These are phyloP conservation scores for Teratosphaeriaceae sp. DNA, from an alignment of 2,329 filamentous ascomycete genomes.

Conservation along the genomic window DNA sequence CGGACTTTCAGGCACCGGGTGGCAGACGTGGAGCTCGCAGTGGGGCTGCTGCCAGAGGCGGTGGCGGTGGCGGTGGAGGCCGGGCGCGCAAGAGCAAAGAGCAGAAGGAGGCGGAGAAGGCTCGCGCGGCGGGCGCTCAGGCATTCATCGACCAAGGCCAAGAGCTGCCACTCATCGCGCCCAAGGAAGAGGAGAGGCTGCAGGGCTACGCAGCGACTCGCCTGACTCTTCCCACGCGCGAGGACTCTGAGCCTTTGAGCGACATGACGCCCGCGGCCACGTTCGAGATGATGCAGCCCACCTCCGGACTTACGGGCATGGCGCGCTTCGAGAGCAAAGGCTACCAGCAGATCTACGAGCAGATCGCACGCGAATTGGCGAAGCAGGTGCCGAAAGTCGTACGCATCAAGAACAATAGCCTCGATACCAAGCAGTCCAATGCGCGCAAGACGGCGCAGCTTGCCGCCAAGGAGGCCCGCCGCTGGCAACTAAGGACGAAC, in stretches of 20 bases:
- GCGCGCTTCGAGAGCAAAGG: slow-evolving; percentile 43
- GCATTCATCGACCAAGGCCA: slow-evolving; percentile 74
- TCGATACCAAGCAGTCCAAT: slow-evolving; percentile 85
- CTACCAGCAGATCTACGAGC: slow-evolving; percentile 94
- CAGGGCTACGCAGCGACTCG: slow-evolving; percentile 30
- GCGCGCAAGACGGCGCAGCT: slow-evolving; percentile 95
- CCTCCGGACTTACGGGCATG: slow-evolving; percentile 27
- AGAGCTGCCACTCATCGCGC: slow-evolving; percentile 57
- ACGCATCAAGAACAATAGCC: slow-evolving; percentile 79
- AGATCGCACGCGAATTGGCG: slow-evolving; percentile 93
- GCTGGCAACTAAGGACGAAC: slow-evolving; percentile 96
- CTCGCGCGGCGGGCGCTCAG: slow-evolving; percentile 79
- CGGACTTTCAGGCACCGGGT: slow-evolving; percentile 16
- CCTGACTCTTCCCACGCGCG: slow-evolving; percentile 25
- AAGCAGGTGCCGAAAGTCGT: slow-evolving; percentile 89
- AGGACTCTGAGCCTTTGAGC: slow-evolving; percentile 43
- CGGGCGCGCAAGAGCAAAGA: slow-evolving; percentile 84
- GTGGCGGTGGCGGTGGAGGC: slow-evolving; percentile 30
- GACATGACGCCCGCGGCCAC: slow-evolving; percentile 45
- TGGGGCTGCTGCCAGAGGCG: slow-evolving; percentile 40
- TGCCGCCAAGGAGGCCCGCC: slow-evolving; percentile 91
- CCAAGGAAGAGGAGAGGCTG: slow-evolving; percentile 50
- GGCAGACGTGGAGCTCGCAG: slow-evolving; percentile 47
- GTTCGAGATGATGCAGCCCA: slow-evolving; percentile 22
- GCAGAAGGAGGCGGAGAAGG: slow-evolving; percentile 62